Conservation (phyloP, 805 yeast species). For the Saccharomycodes ludwigii region DNA sequence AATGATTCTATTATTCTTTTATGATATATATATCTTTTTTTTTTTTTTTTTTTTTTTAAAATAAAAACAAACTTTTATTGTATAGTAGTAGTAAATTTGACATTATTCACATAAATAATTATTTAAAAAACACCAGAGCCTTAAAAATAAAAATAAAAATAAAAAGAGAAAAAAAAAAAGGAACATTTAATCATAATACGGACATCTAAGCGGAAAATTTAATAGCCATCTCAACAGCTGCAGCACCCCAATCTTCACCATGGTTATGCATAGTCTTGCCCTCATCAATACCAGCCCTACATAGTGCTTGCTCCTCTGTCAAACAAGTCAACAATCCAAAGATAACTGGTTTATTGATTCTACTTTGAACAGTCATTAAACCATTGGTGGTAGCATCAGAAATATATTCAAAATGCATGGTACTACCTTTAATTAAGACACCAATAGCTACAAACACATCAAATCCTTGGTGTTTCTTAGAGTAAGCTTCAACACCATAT, state of each 20-base stretch:
- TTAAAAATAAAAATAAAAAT: too few relatives aligned
- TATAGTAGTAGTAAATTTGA: background rate
- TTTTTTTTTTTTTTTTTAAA: too few relatives aligned
- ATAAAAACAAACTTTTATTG: background rate
- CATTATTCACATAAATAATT: background rate
- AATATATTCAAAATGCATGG: constrained; percentile 97
- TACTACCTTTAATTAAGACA: constrained; percentile 86
- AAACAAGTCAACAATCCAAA: constrained; percentile 90
- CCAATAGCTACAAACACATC: constrained; percentile 94
- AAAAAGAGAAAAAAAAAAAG: too few relatives aligned
- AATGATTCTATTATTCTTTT: constrained; percentile 4
- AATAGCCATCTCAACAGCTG: constrained; percentile 89
- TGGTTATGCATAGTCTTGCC: constrained; percentile 67
- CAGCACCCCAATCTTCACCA: constrained; percentile 98
- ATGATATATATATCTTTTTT: background rate
- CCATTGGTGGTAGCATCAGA: constrained; percentile 82
- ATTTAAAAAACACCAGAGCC: constrained; percentile 13
- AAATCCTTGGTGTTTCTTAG: constrained; percentile 32
- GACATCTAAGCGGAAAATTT: too few relatives aligned
- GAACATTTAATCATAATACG: too few relatives aligned
- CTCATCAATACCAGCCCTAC: constrained; percentile 81
- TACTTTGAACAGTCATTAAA: constrained; percentile 69
- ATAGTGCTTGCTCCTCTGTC: constrained; percentile 87
- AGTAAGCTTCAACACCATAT: constrained; percentile 44
- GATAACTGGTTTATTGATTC: constrained; percentile 64